These are phyloP conservation scores for Chlorokybus atmophyticus DNA, from an alignment of 139 green algal species.

Conservation along the genomic window DNA sequence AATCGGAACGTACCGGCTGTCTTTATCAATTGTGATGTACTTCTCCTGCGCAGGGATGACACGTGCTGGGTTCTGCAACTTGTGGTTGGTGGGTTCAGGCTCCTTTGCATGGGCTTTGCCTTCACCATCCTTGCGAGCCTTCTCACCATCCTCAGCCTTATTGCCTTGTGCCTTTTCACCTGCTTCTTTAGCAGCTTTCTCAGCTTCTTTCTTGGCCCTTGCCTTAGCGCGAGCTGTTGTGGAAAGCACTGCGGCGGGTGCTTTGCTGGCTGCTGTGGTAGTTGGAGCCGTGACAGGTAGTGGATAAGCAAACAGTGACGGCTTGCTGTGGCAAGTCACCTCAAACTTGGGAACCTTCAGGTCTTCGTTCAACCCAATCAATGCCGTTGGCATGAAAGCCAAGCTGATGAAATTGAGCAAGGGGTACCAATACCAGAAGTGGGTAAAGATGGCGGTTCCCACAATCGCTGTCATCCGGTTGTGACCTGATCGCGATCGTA, in stretches of 20 bases:
- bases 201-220: slow-evolving; percentile 39
- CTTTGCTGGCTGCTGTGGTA: slow-evolving; percentile 54
- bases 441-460: slow-evolving; percentile 81
- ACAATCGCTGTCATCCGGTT: slow-evolving; percentile 73
- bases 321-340: slow-evolving; percentile 40
- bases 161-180: slow-evolving; percentile 28
- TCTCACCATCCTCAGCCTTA: slow-evolving; percentile 10
- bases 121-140: not conserved
- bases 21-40: slow-evolving; percentile 38
- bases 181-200: slow-evolving; percentile 17
- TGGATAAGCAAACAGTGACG: slow-evolving; percentile 80
- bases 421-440: slow-evolving; percentile 99
- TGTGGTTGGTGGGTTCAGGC: slow-evolving; percentile 51
- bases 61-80: slow-evolving; percentile 64
- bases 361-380: slow-evolving; percentile 75
- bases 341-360: slow-evolving; percentile 61
- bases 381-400: slow-evolving; percentile 61
- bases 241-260: slow-evolving; percentile 84
- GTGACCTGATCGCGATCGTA: slow-evolving; percentile 57
- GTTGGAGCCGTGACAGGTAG: slow-evolving; percentile 42
- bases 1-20: slow-evolving; percentile 30
- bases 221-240: slow-evolving; percentile 63
- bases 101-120: slow-evolving; percentile 22
- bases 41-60: slow-evolving; percentile 67
- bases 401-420: slow-evolving; percentile 82